Evolutionary conservation across 352 stramenopile species (phyloP), one percentile per base, ranked within the genome.

Genomic region (Globisporangium barbulae): DNA sequence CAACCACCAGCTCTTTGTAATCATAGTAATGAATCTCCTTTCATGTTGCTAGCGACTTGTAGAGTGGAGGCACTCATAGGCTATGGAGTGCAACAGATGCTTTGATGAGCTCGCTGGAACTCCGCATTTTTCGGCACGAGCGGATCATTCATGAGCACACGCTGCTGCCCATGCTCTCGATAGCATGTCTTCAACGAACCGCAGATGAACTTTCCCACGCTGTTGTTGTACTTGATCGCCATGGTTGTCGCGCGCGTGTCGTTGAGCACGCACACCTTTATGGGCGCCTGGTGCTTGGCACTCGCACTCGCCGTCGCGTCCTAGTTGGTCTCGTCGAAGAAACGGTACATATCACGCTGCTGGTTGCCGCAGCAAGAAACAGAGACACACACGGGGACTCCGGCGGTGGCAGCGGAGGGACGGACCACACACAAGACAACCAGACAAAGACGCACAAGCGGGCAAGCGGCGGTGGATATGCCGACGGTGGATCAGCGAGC

Each of bases 261-360:
- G 62, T 94, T 93, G 22, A 94, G 67, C 41, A 94, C 80, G 31
- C 83, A 93, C 69, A 91, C 83, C 65, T 91, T 92, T 81, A 94
- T 92, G 10, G 75, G 76, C 7, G 31, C 15, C 12, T 58, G 49
- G 19, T 41, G 61, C 45, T 63, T 65, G 6, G 37, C 21, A 2
- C 57, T 55, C 2, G 60, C 37, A 8, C 39, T 13, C 3, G 30
- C 52, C 2, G 42, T n/a, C 39, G 21, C 54, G 22, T 12, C 13
- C n/a, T n/a, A n/a, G n/a, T n/a, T n/a, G n/a, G n/a, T n/a, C 19
- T 50, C 54, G 44, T 56, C 53, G 31, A 67, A 67, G 12, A 63
- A 59, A 33, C 48, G 45, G 28, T 30, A 41, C 33, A 48, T 44
- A 12, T 70, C 63, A 33, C 44, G 30, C 37, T 70, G 55, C 45